Evolutionary conservation across 441 rosid species (phyloP).

Genomic region (Mallotus japonicus): DNA sequence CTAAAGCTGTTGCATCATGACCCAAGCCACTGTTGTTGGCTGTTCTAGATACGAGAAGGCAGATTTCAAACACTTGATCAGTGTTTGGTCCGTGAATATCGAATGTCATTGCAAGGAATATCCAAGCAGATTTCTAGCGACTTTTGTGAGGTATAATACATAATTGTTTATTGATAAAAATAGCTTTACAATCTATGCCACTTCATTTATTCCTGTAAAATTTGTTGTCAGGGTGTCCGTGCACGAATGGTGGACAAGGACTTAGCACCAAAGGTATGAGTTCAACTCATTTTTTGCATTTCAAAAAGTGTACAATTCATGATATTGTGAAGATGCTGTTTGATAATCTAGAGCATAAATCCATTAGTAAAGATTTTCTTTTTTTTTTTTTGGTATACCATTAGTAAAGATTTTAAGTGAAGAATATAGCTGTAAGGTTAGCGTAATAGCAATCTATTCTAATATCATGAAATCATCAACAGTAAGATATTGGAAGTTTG

Average conservation of each 20-base stretch:
- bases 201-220: not conserved
- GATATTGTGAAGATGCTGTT: not conserved
- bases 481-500: not conserved
- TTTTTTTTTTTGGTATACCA: too few relatives aligned
- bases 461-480: not conserved
- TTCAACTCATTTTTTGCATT: not conserved
- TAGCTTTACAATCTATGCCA: not conserved
- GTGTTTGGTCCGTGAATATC: slow-evolving; percentile 76
- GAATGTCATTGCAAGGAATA: slow-evolving; percentile 75
- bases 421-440: not conserved
- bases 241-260: slow-evolving; percentile 84
- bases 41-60: slow-evolving; percentile 72
- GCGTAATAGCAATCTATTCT: not conserved
- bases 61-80: slow-evolving; percentile 77
- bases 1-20: not conserved
- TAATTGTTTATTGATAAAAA: not conserved
- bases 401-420: not conserved
- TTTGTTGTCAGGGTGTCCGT: slow-evolving; percentile 62
- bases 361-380: not conserved
- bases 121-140: slow-evolving; percentile 53
- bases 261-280: slow-evolving; percentile 62
- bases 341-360: not conserved
- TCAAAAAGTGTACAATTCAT: not conserved
- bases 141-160: slow-evolving; percentile 59
- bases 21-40: slow-evolving; percentile 8